These are phyloP conservation scores for Penicillium herquei DNA, from an alignment of 495 filamentous ascomycete genomes.

Conservation along the genomic window DNA sequence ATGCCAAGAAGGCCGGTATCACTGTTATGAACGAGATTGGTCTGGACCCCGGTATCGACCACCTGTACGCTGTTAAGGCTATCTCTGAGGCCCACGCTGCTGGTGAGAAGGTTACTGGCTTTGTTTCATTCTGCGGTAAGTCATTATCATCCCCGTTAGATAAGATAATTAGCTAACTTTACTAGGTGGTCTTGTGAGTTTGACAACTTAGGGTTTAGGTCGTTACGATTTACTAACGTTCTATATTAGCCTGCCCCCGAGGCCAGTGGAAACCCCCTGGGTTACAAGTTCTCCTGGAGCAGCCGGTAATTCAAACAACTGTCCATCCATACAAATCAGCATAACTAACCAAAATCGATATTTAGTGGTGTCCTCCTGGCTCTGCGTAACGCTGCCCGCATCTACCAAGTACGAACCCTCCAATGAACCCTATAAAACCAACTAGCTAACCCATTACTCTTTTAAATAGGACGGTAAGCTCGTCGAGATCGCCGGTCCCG, in stretches of 20 bases:
- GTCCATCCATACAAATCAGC: not conserved
- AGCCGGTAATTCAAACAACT: slow-evolving; percentile 25
- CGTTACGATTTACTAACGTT: not conserved
- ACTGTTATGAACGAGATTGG: slow-evolving; percentile 99
- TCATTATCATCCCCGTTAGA: not conserved
- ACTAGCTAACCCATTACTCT: not conserved
- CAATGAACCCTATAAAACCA: not conserved
- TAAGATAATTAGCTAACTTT: not conserved
- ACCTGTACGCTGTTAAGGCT: slow-evolving; percentile 74
- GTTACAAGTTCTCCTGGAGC: slow-evolving; percentile 94
- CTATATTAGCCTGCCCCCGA: slow-evolving; percentile 68
- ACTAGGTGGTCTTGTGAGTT: slow-evolving; percentile 2
- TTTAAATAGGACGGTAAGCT: slow-evolving; percentile 59
- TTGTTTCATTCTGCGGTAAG: slow-evolving; percentile 88
- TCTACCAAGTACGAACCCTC: slow-evolving; percentile 50
- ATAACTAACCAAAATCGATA: slow-evolving; percentile 25
- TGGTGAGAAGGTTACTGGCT: slow-evolving; percentile 82
- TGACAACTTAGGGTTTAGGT: not conserved
- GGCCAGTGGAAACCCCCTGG: slow-evolving; percentile 83
- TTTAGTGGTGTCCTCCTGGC: slow-evolving; percentile 79
- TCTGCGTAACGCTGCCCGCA: slow-evolving; percentile 79
- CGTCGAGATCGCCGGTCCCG: slow-evolving; percentile 55
- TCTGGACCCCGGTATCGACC: slow-evolving; percentile 44
- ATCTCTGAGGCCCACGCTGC: slow-evolving; percentile 75
- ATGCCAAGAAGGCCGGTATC: slow-evolving; percentile 87